Evolutionary conservation across 176 grass and related monocot genomes (phyloP), one percentile per base, ranked within the genome.

Genomic region (Cenchrus americanus): DNA sequence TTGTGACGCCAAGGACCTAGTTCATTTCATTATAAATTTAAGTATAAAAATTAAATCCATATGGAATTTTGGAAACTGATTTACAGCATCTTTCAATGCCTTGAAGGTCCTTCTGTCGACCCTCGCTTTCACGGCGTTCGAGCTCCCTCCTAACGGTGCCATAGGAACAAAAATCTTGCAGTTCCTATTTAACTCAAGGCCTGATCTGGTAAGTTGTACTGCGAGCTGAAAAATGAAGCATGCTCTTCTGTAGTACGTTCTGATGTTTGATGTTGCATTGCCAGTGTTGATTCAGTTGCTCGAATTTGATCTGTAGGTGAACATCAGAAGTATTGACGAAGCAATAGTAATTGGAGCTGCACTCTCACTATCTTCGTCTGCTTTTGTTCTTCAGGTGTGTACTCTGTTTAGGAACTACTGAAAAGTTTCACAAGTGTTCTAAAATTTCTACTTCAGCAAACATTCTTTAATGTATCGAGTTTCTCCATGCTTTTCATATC

Each of bases 311-410:
- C 46, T 89, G 26, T 82, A 95, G 96, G 93, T 98, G 34, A 98
- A 98, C 84, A 98, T 98, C 80, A 90, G 96, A 79, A 98, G 96
- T 14, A 66, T 98, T 76, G 96, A 98, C 47, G 96, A 98, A 94
- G 96, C 96, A 4, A 90, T 98, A 85, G 96, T 98, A 42, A 98
- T 98, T 83, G 96, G 96, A 82, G 87, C 96, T 68, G 96, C 96
- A 30, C 96, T 98, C 50, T 98, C 96, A 30, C 83, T 98, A 80
- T 98, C 96, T 80, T 98, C 96, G 87, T 98, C 96, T 84, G 96
- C 96, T 90, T 98, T 98, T 89, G 96, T 98, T 61, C 84, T 98
- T 61, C 96, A 98, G 96, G 96, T 98, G n/a, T 79, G 80, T n/a
- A 71, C 70, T 52, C 26, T 86, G 10, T 55, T 72, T 0, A 11